Evolutionary conservation across 768 basidiomycete genomes (phyloP).

Genomic region (Leccinum broughii): DNA sequence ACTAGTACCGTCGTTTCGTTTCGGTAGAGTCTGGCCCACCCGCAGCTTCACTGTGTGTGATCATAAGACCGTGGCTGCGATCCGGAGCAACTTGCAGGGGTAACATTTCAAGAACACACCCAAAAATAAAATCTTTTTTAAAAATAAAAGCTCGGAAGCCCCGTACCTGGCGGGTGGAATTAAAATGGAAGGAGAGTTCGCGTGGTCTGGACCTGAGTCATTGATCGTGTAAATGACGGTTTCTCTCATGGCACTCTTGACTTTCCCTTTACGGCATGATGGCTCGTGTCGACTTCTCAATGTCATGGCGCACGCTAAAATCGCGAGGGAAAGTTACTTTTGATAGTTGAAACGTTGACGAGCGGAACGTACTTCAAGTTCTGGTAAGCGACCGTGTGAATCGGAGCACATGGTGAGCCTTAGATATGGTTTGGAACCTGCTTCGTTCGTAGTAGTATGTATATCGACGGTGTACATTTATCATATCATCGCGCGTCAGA

Average conservation of each 20-base stretch:
- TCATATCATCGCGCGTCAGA: not conserved
- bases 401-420: not conserved
- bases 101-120: not conserved
- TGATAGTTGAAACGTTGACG: not conserved
- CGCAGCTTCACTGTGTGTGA: not conserved
- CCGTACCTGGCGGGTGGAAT: not conserved
- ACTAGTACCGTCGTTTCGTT: not conserved
- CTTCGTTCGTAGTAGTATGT: constrained; percentile 16
- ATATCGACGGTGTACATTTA: constrained; percentile 23
- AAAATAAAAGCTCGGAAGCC: not conserved
- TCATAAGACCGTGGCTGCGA: too few relatives aligned
- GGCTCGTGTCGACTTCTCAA: not conserved
- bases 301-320: not conserved
- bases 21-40: not conserved
- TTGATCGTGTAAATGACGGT: not conserved
- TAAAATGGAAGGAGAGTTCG: not conserved
- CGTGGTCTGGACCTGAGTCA: not conserved
- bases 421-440: constrained; percentile 3
- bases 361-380: not conserved
- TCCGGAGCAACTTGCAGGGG: not conserved
- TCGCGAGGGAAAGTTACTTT: not conserved
- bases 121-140: not conserved
- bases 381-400: not conserved
- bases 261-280: not conserved
- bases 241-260: not conserved